These are phyloP conservation scores for Cladosporium austrohemisphaericum DNA, from an alignment of 2,329 filamentous ascomycete species.

Conservation along the genomic window DNA sequence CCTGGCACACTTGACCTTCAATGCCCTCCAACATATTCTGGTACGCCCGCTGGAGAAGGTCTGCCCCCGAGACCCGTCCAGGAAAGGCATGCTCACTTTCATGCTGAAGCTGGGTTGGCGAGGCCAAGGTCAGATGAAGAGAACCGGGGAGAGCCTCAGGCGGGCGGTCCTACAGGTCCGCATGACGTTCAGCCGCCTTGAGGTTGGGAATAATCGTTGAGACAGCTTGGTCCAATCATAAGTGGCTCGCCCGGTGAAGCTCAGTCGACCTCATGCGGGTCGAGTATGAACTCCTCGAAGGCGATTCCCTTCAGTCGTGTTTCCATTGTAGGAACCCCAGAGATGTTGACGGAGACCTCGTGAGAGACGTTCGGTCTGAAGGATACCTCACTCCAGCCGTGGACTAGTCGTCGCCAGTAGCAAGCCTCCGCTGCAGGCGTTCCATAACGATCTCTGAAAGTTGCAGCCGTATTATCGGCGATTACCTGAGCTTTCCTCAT, in stretches of 20 bases:
- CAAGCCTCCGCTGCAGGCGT: constrained; percentile 31
- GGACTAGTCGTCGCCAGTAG: constrained; percentile 30
- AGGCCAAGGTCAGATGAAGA: constrained; percentile 19
- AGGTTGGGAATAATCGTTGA: neutral
- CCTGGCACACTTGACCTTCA: neutral
- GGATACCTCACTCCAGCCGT: constrained; percentile 30
- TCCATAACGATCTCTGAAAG: constrained; percentile 28
- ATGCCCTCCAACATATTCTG: neutral
- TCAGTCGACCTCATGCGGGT: constrained; percentile 4
- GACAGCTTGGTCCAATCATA: neutral
- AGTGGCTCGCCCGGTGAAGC: neutral
- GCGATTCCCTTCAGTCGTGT: constrained; percentile 20
- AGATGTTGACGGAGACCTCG: constrained; percentile 4
- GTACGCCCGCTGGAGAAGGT: neutral
- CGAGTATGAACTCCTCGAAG: constrained; percentile 20
- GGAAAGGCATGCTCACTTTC: constrained; percentile 7
- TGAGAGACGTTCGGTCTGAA: constrained; percentile 23
- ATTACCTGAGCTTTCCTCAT: constrained; percentile 23
- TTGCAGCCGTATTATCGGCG: constrained; percentile 25
- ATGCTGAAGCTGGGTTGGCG: constrained; percentile 13
- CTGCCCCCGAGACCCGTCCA: neutral
- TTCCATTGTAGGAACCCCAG: constrained; percentile 3
- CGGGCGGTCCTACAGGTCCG: constrained; percentile 12
- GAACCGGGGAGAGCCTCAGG: constrained; percentile 18
- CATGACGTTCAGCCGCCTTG: constrained; percentile 1